Conservation (phyloP, 345 rosid species). For the Passiflora organensis region DNA sequence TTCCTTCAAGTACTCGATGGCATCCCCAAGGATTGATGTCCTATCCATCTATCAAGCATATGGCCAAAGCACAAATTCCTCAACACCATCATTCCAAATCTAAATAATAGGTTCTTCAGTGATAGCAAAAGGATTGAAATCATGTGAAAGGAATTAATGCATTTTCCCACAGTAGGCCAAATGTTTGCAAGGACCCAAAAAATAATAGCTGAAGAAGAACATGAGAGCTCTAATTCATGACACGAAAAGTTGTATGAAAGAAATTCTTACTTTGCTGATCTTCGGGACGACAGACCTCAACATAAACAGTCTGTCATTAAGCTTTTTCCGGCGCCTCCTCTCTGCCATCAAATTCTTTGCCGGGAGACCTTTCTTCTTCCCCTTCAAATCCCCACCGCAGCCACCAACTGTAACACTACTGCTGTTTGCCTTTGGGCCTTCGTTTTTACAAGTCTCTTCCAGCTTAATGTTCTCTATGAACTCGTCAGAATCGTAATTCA, state of each 20-base stretch:
- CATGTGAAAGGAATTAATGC: constrained; percentile 26
- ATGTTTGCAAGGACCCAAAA: constrained; percentile 12
- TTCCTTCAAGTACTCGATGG: constrained; percentile 93
- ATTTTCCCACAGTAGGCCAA: neutral
- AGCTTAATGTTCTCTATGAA: constrained; percentile 35
- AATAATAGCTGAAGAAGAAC: neutral
- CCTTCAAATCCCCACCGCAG: constrained; percentile 33
- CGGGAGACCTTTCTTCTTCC: constrained; percentile 57
- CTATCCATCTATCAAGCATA: constrained; percentile 78
- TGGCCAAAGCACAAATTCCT: too few relatives aligned
- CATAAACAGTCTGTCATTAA: constrained; percentile 62
- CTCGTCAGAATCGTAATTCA: constrained; percentile 57
- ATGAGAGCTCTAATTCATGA: constrained; percentile 12
- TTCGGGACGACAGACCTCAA: constrained; percentile 97
- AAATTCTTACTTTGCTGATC: constrained; percentile 85
- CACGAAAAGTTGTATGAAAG: constrained; percentile 10
- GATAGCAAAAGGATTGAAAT: constrained; percentile 6
- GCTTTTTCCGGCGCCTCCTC: constrained; percentile 63
- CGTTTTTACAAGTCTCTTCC: constrained; percentile 37
- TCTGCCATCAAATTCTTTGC: constrained; percentile 69
- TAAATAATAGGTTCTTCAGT: too few relatives aligned
- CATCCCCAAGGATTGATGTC: constrained; percentile 97
- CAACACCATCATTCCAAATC: neutral
- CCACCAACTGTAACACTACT: constrained; percentile 33
- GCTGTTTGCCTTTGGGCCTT: constrained; percentile 44